These are phyloP conservation scores for Lentinula detonsa DNA, from an alignment of 768 basidiomycete species.

Conservation along the genomic window DNA sequence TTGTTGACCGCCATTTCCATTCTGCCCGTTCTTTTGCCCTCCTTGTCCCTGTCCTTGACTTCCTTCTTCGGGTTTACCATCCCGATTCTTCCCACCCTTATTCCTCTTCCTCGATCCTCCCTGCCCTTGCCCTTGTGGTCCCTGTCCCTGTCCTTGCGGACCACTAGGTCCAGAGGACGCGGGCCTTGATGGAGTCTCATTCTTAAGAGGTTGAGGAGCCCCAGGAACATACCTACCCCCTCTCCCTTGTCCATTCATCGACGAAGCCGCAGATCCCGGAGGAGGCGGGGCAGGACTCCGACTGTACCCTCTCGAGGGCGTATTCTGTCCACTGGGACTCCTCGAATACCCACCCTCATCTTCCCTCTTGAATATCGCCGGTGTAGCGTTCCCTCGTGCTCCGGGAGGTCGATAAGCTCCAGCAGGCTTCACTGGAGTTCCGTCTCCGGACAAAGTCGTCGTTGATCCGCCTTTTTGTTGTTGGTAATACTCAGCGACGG, in stretches of 20 bases:
- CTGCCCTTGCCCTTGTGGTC: constrained; percentile 12
- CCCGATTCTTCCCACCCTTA: constrained; percentile 30
- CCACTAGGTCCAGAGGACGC: constrained; percentile 7
- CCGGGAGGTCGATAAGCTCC: constrained; percentile 88
- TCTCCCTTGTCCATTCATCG: constrained; percentile 27
- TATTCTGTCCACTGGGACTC: constrained; percentile 48
- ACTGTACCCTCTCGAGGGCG: constrained; percentile 56
- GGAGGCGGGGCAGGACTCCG: constrained; percentile 48
- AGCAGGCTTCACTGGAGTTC: constrained; percentile 51
- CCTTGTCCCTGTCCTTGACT: constrained; percentile 23
- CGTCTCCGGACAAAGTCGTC: constrained; percentile 18
- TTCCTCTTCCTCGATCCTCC: constrained; percentile 12
- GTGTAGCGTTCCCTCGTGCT: constrained; percentile 83
- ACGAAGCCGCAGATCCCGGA: constrained; percentile 28
- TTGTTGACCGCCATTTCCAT: constrained; percentile 16
- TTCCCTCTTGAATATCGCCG: constrained; percentile 84
- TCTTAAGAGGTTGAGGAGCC: constrained; percentile 37
- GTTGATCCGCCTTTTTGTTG: constrained; percentile 43
- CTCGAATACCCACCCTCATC: constrained; percentile 75
- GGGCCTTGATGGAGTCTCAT: neutral
- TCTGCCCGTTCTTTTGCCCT: constrained; percentile 20
- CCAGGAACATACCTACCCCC: constrained; percentile 69
- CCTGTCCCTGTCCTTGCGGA: constrained; percentile 12
- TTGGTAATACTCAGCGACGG: constrained; percentile 29
- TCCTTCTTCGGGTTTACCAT: constrained; percentile 21